Conservation (phyloP, 805 yeast genomes). For the Huiozyma sinensis region DNA sequence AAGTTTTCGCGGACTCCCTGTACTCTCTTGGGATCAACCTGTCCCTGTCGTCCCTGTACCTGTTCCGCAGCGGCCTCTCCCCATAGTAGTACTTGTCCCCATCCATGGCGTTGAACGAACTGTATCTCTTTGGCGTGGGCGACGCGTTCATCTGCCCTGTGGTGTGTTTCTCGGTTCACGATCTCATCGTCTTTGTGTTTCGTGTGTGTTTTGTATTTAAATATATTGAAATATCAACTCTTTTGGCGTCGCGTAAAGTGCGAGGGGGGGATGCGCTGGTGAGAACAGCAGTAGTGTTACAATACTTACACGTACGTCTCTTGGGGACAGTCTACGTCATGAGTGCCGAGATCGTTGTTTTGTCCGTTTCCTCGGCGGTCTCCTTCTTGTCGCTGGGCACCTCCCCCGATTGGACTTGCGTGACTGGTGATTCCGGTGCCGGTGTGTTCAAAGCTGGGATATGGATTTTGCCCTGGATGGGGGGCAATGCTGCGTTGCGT, state of each 20-base stretch:
- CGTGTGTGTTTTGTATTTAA: background rate
- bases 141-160: conserved; percentile 15
- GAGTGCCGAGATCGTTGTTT: conserved; percentile 1
- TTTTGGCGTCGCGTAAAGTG: background rate
- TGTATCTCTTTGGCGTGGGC: conserved; percentile 25
- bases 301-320: background rate
- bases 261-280: no score
- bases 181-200: background rate
- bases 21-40: conserved; percentile 27
- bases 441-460: no score
- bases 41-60: conserved; percentile 7
- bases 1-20: conserved; percentile 28
- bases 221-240: background rate
- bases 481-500: no score
- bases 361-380: background rate
- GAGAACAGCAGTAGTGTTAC: no score
- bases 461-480: no score
- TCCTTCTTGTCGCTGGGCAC: background rate
- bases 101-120: background rate
- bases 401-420: background rate
- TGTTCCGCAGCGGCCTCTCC: conserved; percentile 4
- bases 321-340: background rate
- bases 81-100: conserved; percentile 1
- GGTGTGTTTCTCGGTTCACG: background rate
- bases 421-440: no score